Evolutionary conservation across 192 early-diverging fungal genomes (phyloP), one percentile per base, ranked within the genome.

Genomic region (Rhizoclosmatium globosum): DNA sequence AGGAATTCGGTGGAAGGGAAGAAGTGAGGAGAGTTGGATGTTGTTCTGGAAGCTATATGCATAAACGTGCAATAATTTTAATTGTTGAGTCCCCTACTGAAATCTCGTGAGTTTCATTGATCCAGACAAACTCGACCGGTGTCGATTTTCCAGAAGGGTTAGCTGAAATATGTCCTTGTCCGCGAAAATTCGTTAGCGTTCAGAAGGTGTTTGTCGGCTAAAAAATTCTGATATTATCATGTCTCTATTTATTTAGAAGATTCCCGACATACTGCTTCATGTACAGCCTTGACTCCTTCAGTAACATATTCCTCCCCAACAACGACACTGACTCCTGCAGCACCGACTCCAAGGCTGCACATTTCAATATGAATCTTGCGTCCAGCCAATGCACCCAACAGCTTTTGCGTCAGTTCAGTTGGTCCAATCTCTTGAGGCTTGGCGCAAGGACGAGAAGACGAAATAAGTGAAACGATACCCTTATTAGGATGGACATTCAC

Each of bases 301-400:
- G 6, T 17, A 4, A 74, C 72, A 9, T 31, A 4, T 15, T 74
- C 59, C 45, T 74, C 72, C 15, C 19, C 38, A 9, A 74, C 72
- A 59, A 74, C 72, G 44, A 74, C 72, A 62, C 58, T 62, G 6
- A 64, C 72, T 43, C 72, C 72, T 48, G 45, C 59, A 59, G 72
- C 57, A 17, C 72, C 72, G 11, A 59, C 56, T 19, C 72, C 72
- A 17, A 44, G 72, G 19, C 57, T 9, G 23, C 72, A 74, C 72
- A 74, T 74, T 17, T 74, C 72, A 47, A 74, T 43, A 62, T 74
- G 72, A 44, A 74, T 74, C 39, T 43, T 48, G 11, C 21, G 17
- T 19, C 59, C 43, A 6, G 59, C n/a, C 7, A 74, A 44, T 13
- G 58, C 59, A 19, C 39, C 38, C 57, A 74, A 47, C 19, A 74